phyloP scores from a whole-genome alignment of 257 asterid species.

The Petunia axillaris region DNA sequence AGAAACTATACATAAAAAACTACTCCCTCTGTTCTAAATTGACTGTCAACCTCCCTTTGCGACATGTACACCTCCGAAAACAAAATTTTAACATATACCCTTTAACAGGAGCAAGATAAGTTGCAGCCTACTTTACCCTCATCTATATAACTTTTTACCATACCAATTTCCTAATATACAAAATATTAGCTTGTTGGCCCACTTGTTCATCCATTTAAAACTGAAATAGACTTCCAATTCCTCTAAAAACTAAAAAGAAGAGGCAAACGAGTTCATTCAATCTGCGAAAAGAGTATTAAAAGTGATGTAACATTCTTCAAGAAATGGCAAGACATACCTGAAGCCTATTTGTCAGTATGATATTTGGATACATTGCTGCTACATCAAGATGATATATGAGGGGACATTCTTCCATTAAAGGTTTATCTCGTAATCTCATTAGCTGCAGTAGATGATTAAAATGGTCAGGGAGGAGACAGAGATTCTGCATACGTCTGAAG shows the following conservation, averaged over 20 bases:
- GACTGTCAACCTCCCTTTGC: background rate
- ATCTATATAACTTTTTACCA: background rate
- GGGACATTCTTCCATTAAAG: conserved; percentile 87
- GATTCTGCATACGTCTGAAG: background rate
- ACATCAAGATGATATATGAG: conserved; percentile 98
- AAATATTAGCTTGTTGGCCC: conserved; percentile 9
- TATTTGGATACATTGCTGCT: conserved; percentile 99
- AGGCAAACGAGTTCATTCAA: conserved; percentile 5
- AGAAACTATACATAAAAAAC: too few species aligned
- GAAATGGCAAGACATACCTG: conserved; percentile 60
- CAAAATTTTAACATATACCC: background rate
- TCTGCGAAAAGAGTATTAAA: conserved; percentile 5
- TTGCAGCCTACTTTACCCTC: background rate
- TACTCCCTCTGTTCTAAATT: conserved; percentile 20
- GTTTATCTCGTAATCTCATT: conserved; percentile 66
- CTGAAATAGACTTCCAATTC: conserved; percentile 18
- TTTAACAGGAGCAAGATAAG: background rate
- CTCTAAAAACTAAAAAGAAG: conserved; percentile 7
- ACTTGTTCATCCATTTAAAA: conserved; percentile 6
- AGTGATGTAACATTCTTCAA: background rate
- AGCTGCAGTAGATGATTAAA: conserved; percentile 62
- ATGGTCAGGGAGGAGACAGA: background rate
- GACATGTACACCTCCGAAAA: background rate
- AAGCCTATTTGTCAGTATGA: conserved; percentile 95
- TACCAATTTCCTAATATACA: conserved; percentile 1